Base-by-base conservation (phyloP, 176 grass and related monocot species). In the Cenchrus fungigraminus region DNA sequence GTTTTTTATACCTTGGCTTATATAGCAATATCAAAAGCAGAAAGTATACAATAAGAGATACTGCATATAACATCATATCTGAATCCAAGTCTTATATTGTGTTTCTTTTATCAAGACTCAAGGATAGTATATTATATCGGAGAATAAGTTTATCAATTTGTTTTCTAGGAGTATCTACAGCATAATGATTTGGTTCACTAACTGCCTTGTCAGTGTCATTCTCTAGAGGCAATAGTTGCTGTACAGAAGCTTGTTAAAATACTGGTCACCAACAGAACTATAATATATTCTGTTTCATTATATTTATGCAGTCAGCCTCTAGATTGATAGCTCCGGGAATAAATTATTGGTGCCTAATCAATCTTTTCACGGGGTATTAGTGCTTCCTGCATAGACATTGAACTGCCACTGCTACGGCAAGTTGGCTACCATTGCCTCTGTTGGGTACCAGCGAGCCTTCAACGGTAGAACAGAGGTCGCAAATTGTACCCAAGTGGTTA, bases 181-280 rank as follows among this genome's bases (percentile, higher is more conserved):
- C 2, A 20, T 32, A 74, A 66, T 68, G 49, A 47, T 83, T 78
- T 69, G 74, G 81, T 78, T 64, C 62, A 57, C 83, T 58, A 71
- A 40, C 83, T 56, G 67, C 31, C 49, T 70, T 73, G 79, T 78
- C 88, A 73, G 72, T 50, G 19, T 86, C 79, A 67, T 86, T 65
- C 88, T 71, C 56, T n/a, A 29, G 28, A 28, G 25, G 32, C 57
- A 82, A 83, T 86, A 82, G 66, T 82, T 86, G 88, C 14, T 50
- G 72, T 46, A 65, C 29, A 58, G 37, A 82, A 80, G 37, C 56
- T 78, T 50, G 83, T 50, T 82, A 71, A 49, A 57, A 56, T 73
- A 86, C 65, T 50, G 32, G 54, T 22, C 45, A 12, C 55, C 62
- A 69, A 63, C 25, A 82, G 71, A 85, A 85, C 77, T 78, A 40